These are phyloP conservation scores for Russula sp. DNA, from an alignment of 768 basidiomycete genomes.

Conservation along the genomic window DNA sequence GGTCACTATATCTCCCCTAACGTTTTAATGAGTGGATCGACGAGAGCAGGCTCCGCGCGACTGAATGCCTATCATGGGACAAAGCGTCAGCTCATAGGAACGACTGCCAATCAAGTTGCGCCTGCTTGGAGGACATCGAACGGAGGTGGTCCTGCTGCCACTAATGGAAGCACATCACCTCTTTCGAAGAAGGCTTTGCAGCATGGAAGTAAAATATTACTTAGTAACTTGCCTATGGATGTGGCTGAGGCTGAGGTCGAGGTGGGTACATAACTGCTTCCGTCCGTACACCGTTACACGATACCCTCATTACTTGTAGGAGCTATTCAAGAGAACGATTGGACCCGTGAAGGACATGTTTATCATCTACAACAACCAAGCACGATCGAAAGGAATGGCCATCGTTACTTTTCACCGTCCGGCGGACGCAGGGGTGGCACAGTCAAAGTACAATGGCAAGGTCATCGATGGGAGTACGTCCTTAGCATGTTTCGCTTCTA, in stretches of 20 bases:
- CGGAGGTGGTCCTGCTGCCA: constrained; percentile 1
- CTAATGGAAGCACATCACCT: constrained; percentile 16
- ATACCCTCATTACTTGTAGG: constrained; percentile 41
- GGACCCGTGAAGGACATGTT: constrained; percentile 71
- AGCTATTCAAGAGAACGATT: constrained; percentile 72
- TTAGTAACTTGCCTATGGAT: constrained; percentile 30
- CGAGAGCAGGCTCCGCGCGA: constrained; percentile 20
- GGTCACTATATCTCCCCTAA: constrained; percentile 11
- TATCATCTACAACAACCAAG: constrained; percentile 72
- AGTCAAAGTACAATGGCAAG: constrained; percentile 70
- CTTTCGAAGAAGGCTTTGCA: constrained; percentile 20
- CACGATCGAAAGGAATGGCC: constrained; percentile 77
- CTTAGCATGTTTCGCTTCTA: not conserved
- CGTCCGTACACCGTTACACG: not conserved
- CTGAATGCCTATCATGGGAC: constrained; percentile 28
- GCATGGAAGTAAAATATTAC: constrained; percentile 28
- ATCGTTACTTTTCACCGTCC: constrained; percentile 62
- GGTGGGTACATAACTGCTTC: constrained; percentile 10
- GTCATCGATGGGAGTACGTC: constrained; percentile 62
- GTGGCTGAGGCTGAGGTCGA: constrained; percentile 28
- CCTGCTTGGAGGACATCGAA: constrained; percentile 27
- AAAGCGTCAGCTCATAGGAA: constrained; percentile 28
- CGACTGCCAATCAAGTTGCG: constrained; percentile 23
- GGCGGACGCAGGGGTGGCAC: constrained; percentile 61
- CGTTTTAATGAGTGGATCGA: constrained; percentile 23